Evolutionary conservation across 208 protist genomes (phyloP).

Genomic region (Balamuthia mandrillaris): DNA sequence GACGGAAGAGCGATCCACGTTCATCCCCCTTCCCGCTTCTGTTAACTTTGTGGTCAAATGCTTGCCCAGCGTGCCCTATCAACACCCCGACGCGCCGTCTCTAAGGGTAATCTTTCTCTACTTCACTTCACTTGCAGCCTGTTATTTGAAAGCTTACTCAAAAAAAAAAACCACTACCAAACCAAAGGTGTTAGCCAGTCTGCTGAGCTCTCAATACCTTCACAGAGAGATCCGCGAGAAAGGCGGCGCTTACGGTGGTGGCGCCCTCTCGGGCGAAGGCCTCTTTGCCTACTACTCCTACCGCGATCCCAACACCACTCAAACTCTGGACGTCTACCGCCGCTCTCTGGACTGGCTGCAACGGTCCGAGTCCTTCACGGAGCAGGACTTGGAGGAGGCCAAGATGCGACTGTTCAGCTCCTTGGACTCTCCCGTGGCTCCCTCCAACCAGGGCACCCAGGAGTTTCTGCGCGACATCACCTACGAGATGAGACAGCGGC

Average conservation of each 20-base stretch:
- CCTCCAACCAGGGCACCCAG: background rate
- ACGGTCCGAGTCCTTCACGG: background rate
- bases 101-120: slow-evolving; percentile 9
- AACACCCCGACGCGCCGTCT: slow-evolving; percentile 42
- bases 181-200: slow-evolving; percentile 35
- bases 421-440: slow-evolving; percentile 26
- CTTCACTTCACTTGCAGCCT: background rate
- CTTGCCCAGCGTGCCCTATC: slow-evolving; percentile 40
- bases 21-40: slow-evolving; percentile 38
- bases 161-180: background rate
- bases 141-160: background rate
- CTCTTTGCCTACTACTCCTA: slow-evolving; percentile 37
- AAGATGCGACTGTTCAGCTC: slow-evolving; percentile 31
- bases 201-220: slow-evolving; percentile 47
- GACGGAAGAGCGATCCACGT: background rate
- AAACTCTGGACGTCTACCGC: slow-evolving; percentile 4
- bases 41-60: slow-evolving; percentile 60
- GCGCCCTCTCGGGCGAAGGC: slow-evolving; percentile 29
- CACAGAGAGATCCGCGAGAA: slow-evolving; percentile 66
- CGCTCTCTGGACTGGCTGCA: background rate
- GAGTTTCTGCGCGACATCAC: slow-evolving; percentile 34
- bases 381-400: slow-evolving; percentile 39
- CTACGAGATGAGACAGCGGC: slow-evolving; percentile 36
- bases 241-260: slow-evolving; percentile 63
- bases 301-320: slow-evolving; percentile 41